Evolutionary conservation across 2,329 filamentous ascomycete genomes (phyloP), one percentile per base, ranked within the genome.

Genomic region (Neofusicoccum ribis): DNA sequence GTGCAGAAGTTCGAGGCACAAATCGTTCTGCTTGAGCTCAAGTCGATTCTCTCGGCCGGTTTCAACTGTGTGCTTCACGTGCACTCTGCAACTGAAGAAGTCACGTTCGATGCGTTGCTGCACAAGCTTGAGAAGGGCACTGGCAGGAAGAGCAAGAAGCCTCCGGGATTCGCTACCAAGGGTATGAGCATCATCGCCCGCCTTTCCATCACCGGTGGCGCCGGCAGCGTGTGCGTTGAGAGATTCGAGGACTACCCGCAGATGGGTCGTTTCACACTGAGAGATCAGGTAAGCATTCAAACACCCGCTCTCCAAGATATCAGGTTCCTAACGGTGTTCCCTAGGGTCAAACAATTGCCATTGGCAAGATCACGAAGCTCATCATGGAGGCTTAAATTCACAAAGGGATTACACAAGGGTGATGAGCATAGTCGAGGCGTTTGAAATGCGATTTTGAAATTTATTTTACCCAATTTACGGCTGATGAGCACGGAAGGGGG

Each of bases 31-130:
- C 84, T 99, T 60, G 95, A 99, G 70, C 84, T 99, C 69, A 97
- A 96, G 87, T 93, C 84, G 72, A 99, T 99, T 74, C 85, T 99
- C 44, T 91, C 91, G 8, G 92, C 94, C 20, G 95, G 95, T 61
- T 99, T 97, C 83, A 97, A 97, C 83, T 99, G 95, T 75, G 96
- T 99, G 46, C 84, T 99, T 70, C 95, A 99, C 81, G 92, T 99
- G 23, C 95, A 99, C 80, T 93, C 94, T 4, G 95, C 95, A 23
- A 96, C 97, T 67, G 95, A 99, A 83, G 95, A 99, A 79, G 92
- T 99, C 65, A 97, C 94, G 0, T 96, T 99, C 74, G 86, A 88
- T 0, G 86, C 89, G 3, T 85, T 99, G 61, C 82, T 99, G 70
- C 95, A 99, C 82, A 97, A 94, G 81, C 83, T 98, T 51, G 93